Evolutionary conservation across 345 rosid species (phyloP).

Genomic region (Excoecaria agallocha): DNA sequence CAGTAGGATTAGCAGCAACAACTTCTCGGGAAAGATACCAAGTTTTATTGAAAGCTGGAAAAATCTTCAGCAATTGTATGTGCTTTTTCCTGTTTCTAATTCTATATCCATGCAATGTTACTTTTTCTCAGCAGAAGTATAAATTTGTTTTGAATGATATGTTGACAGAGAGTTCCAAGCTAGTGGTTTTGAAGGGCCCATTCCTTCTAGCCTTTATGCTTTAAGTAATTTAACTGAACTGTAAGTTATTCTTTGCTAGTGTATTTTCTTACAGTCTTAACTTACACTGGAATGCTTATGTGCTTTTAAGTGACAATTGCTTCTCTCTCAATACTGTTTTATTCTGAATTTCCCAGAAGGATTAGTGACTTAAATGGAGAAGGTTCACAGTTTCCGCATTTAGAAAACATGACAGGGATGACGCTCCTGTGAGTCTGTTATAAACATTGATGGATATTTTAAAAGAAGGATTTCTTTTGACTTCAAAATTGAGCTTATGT

Average conservation of each 20-base stretch:
- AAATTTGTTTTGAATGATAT: neutral
- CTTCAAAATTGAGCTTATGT: neutral
- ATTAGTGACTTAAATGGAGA: conserved; percentile 22
- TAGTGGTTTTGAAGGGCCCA: conserved; percentile 23
- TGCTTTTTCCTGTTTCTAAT: neutral
- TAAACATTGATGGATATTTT: neutral
- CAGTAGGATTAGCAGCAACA: conserved; percentile 25
- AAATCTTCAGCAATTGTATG: conserved; percentile 8
- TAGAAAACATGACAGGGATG: conserved; percentile 2
- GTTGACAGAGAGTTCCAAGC: conserved; percentile 20
- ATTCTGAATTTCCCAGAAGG: conserved; percentile 11
- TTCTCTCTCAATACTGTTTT: neutral
- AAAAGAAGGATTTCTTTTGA: neutral
- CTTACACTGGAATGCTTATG: neutral
- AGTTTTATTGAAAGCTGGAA: conserved; percentile 16
- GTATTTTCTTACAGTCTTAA: neutral
- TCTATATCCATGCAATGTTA: neutral
- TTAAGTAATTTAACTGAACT: conserved; percentile 18
- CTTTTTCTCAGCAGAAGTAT: neutral
- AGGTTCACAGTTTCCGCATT: conserved; percentile 13
- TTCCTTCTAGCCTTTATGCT: conserved; percentile 15
- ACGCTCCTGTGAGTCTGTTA: conserved; percentile 9
- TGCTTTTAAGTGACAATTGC: neutral
- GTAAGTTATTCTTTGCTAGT: conserved; percentile 10
- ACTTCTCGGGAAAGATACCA: conserved; percentile 21